A percentile compares a stretch with the other conserved stretches of the same genome.
Conservation (phyloP, 805 yeast genomes). For the Saturnispora quitensis region DNA sequence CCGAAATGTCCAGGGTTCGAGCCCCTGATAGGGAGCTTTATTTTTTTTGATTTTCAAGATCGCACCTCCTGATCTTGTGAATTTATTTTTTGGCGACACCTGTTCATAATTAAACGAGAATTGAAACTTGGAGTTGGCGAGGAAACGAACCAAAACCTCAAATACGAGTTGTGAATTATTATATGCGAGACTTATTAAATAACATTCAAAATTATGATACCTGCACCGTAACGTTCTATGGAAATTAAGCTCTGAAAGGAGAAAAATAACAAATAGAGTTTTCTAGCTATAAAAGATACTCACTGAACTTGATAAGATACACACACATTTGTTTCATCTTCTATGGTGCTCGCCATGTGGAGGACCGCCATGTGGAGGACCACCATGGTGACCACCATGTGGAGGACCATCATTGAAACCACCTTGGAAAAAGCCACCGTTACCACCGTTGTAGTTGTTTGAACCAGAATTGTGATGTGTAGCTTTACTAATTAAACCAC, state of each 20-base stretch:
- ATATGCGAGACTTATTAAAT: too few relatives aligned
- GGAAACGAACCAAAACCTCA: too few relatives aligned
- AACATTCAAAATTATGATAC: too few relatives aligned
- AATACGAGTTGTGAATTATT: too few relatives aligned
- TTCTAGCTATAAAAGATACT: too few relatives aligned
- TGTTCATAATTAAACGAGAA: not conserved
- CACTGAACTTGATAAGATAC: too few relatives aligned
- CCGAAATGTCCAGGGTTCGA: slow-evolving; percentile 56
- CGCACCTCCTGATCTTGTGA: too few relatives aligned
- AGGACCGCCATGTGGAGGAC: not conserved
- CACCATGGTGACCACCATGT: not conserved
- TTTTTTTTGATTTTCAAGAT: slow-evolving; percentile 10
- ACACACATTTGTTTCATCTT: not conserved
- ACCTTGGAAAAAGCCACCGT: not conserved
- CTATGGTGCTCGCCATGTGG: not conserved
- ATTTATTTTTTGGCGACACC: too few relatives aligned
- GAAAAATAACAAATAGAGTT: too few relatives aligned
- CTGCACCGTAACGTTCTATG: too few relatives aligned
- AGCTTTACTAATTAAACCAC: not conserved
- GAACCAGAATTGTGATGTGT: not conserved
- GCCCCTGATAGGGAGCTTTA: slow-evolving; percentile 46
- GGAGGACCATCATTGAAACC: not conserved
- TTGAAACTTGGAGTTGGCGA: too few relatives aligned
- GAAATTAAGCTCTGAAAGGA: too few relatives aligned
- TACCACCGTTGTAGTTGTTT: not conserved